Conservation (phyloP, 495 filamentous ascomycete genomes). For the Penicillium paxilli region DNA sequence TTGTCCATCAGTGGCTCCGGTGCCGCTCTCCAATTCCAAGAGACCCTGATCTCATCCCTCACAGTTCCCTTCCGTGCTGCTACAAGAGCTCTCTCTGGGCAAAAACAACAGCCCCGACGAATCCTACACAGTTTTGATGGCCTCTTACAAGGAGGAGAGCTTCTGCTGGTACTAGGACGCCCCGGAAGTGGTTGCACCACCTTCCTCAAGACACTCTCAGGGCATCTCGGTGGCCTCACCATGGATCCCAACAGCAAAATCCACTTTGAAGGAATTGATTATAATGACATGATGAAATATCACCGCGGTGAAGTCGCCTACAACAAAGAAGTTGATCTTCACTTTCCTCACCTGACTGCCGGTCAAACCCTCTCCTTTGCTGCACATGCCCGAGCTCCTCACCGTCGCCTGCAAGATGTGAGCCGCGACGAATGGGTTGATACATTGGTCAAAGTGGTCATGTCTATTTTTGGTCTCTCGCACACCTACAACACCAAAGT, state of each 20-base stretch:
- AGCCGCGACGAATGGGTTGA: conserved; percentile 41
- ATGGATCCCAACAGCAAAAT: conserved; percentile 38
- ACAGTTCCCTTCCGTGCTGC: conserved; percentile 38
- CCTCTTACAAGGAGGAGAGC: conserved; percentile 33
- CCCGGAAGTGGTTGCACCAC: conserved; percentile 42
- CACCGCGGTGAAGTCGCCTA: conserved; percentile 65
- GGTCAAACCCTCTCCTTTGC: conserved; percentile 65
- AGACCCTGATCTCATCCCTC: conserved; percentile 45
- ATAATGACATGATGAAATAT: conserved; percentile 50
- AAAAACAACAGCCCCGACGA: conserved; percentile 14
- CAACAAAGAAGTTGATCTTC: conserved; percentile 60
- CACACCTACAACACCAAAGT: conserved; percentile 51
- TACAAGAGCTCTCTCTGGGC: conserved; percentile 29
- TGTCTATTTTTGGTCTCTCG: conserved; percentile 58
- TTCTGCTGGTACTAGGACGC: conserved; percentile 42
- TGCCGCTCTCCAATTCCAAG: conserved; percentile 47
- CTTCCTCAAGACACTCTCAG: conserved; percentile 37
- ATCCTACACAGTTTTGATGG: conserved; percentile 39
- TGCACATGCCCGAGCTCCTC: conserved; percentile 47
- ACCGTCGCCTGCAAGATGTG: conserved; percentile 39
- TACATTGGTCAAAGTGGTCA: conserved; percentile 53
- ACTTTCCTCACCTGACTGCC: conserved; percentile 65
- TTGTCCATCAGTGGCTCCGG: conserved; percentile 53
- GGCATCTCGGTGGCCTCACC: conserved; percentile 34
- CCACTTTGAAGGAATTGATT: conserved; percentile 48